phyloP scores from a whole-genome alignment of 148 eudicot genomes.

The Simmondsia chinensis region DNA sequence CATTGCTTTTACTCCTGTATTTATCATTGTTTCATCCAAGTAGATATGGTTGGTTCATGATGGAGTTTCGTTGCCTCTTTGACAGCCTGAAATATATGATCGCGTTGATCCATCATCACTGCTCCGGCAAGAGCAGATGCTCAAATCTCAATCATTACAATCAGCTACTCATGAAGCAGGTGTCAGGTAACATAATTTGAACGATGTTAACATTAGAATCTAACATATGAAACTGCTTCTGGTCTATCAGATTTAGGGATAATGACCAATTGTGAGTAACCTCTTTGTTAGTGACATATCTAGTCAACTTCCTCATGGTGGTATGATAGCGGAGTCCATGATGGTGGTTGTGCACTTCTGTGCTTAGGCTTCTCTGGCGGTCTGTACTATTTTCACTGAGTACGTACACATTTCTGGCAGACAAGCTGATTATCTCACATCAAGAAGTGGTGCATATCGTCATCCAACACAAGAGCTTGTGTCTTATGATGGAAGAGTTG shows the following conservation, averaged over 20 bases:
- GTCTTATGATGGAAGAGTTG: constrained; percentile 69
- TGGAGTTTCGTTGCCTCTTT: constrained; percentile 5
- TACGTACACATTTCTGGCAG: constrained; percentile 86
- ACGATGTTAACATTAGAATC: constrained; percentile 4
- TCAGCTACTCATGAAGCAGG: constrained; percentile 65
- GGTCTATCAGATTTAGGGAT: too few species aligned
- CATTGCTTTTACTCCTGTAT: background rate
- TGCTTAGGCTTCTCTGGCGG: constrained; percentile 13
- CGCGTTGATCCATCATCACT: constrained; percentile 65
- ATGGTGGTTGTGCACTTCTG: constrained; percentile 9
- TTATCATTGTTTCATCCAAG: background rate
- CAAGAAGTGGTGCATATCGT: constrained; percentile 56
- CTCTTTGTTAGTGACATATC: too few species aligned
- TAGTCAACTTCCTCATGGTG: too few species aligned
- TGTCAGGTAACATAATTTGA: constrained; percentile 50
- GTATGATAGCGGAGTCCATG: constrained; percentile 7
- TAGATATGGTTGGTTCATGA: background rate
- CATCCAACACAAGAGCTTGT: constrained; percentile 64
- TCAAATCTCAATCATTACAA: constrained; percentile 68
- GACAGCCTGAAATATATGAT: constrained; percentile 71
- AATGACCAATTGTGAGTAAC: too few species aligned
- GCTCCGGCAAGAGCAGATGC: constrained; percentile 50
- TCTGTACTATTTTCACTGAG: constrained; percentile 47
- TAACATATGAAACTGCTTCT: too few species aligned
- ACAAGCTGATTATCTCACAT: constrained; percentile 92